Conservation (phyloP, 2,329 filamentous ascomycete species). For the Microsporum ferrugineum region DNA sequence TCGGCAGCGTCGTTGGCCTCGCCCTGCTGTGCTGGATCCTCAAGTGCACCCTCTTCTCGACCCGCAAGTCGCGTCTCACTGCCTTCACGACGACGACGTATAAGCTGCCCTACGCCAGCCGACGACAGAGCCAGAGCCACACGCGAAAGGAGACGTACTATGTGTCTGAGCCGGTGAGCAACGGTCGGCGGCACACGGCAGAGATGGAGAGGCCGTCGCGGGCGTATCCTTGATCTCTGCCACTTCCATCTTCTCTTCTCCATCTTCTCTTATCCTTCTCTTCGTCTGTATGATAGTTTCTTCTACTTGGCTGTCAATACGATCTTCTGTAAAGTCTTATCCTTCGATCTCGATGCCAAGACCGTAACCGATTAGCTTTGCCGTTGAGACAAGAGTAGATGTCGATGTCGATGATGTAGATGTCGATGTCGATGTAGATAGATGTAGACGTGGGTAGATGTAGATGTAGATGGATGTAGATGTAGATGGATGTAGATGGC, state of each 20-base stretch:
- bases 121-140: conserved; percentile 11
- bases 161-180: background rate
- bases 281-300: background rate
- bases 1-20: conserved; percentile 30
- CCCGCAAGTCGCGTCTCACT: conserved; percentile 17
- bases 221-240: background rate
- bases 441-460: background rate
- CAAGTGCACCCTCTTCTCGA: conserved; percentile 19
- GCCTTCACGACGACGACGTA: conserved; percentile 10
- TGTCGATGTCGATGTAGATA: background rate
- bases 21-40: conserved; percentile 30
- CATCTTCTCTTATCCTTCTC: background rate
- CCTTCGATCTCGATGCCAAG: no score
- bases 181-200: no score
- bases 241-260: background rate
- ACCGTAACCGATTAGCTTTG: no score
- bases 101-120: conserved; percentile 15
- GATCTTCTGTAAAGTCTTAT: no score
- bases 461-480: no score
- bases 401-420: no score
- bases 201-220: background rate
- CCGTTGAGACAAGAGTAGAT: no score
- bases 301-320: background rate
- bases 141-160: background rate
- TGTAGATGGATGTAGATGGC: background rate